Conservation (phyloP, 1,284 basidiomycete genomes). For the Peniophora sp. region DNA sequence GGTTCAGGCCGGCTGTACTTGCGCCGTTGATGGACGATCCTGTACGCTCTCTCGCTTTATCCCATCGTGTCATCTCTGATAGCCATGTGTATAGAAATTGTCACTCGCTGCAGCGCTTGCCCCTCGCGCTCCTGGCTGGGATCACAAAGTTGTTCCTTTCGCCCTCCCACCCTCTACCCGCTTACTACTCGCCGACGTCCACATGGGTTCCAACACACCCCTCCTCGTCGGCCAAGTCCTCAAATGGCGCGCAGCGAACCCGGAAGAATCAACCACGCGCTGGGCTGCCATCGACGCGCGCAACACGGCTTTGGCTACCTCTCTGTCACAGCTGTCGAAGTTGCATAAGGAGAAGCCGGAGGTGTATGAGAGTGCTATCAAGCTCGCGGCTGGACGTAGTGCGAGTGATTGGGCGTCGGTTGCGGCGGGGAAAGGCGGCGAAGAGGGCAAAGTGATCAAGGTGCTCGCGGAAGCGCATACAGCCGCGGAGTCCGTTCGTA, state of each 20-base stretch:
- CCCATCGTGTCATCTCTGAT: slow-evolving; percentile 2
- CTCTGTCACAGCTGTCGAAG: slow-evolving; percentile 41
- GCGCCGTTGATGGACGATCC: slow-evolving; percentile 60
- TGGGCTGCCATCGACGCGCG: slow-evolving; percentile 65
- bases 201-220: slow-evolving; percentile 90
- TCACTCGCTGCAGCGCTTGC: slow-evolving; percentile 44
- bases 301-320: slow-evolving; percentile 50
- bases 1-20: slow-evolving; percentile 76
- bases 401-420: no score
- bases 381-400: no score
- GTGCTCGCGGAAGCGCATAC: no score
- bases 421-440: no score
- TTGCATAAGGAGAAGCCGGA: slow-evolving; percentile 36
- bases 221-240: slow-evolving; percentile 85
- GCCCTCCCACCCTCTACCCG: slow-evolving; percentile 74
- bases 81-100: slow-evolving; percentile 7
- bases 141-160: slow-evolving; percentile 60
- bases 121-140: slow-evolving; percentile 59
- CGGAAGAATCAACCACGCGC: slow-evolving; percentile 48
- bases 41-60: slow-evolving; percentile 26
- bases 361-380: slow-evolving; percentile 37
- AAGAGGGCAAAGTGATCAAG: no score
- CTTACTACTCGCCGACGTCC: slow-evolving; percentile 86
- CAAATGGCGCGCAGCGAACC: slow-evolving; percentile 70
- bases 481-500: no score